Evolutionary conservation across 148 eudicot genomes (phyloP).

Genomic region (Camellia sinensis): DNA sequence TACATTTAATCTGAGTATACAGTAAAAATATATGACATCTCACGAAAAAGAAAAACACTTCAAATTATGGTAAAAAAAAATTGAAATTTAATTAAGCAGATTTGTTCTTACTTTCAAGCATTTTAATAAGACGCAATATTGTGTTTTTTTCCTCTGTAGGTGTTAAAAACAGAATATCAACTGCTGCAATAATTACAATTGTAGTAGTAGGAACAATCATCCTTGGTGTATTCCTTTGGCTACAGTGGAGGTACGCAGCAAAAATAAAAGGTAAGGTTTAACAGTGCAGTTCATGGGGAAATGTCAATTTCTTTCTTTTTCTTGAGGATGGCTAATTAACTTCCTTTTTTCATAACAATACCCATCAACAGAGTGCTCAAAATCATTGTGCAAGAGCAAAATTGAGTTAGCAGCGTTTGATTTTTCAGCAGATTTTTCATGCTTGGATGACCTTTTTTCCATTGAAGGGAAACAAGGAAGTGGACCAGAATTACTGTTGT

Average conservation of each 20-base stretch:
- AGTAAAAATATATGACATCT: too few relatives aligned
- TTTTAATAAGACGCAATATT: too few relatives aligned
- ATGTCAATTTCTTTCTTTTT: not conserved
- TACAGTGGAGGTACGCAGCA: slow-evolving; percentile 8
- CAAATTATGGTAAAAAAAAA: too few relatives aligned
- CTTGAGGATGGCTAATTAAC: not conserved
- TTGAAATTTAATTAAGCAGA: too few relatives aligned
- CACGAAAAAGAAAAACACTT: too few relatives aligned
- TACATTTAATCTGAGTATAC: too few relatives aligned
- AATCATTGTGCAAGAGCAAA: not conserved
- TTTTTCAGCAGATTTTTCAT: not conserved
- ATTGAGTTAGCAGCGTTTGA: not conserved
- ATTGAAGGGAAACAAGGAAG: too few relatives aligned
- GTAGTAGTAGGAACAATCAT: slow-evolving; percentile 2
- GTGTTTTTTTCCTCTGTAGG: not conserved
- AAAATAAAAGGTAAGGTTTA: slow-evolving; percentile 1
- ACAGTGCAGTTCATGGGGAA: not conserved
- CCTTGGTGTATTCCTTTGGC: not conserved
- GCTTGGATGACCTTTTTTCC: too few relatives aligned
- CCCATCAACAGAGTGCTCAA: not conserved
- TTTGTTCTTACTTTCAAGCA: too few relatives aligned
- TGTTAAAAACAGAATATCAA: slow-evolving; percentile 7
- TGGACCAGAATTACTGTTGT: slow-evolving; percentile 27
- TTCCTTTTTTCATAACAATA: not conserved
- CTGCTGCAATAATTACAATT: not conserved